Evolutionary conservation across 2,329 filamentous ascomycete species (phyloP).

Genomic region (Mariannaea elegans): DNA sequence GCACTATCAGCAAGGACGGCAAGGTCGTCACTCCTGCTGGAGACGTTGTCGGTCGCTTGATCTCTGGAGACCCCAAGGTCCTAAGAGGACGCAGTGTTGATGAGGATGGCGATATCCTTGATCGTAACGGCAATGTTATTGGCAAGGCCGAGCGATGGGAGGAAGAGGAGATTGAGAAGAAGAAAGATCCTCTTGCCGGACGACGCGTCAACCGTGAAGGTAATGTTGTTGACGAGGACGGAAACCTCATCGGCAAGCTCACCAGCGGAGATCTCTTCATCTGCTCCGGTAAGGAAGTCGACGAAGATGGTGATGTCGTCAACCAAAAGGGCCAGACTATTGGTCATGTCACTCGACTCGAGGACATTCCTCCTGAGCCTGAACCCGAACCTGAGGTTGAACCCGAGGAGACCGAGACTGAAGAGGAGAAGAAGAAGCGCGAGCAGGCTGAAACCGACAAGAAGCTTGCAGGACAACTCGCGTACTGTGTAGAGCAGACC

Average conservation of each 20-base stretch:
- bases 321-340: slow-evolving; percentile 73
- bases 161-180: slow-evolving; percentile 61
- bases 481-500: slow-evolving; percentile 76
- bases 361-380: slow-evolving; percentile 59
- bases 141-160: slow-evolving; percentile 69
- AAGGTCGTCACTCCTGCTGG: slow-evolving; percentile 73
- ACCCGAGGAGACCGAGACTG: slow-evolving; percentile 44
- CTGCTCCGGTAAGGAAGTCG: slow-evolving; percentile 74
- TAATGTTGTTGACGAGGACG: slow-evolving; percentile 66
- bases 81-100: slow-evolving; percentile 80
- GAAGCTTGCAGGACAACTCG: slow-evolving; percentile 82
- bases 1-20: slow-evolving; percentile 74
- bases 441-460: slow-evolving; percentile 71
- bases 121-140: slow-evolving; percentile 73
- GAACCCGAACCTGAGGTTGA: slow-evolving; percentile 58
- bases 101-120: slow-evolving; percentile 82
- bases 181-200: slow-evolving; percentile 61
- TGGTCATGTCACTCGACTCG: slow-evolving; percentile 73
- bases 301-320: slow-evolving; percentile 76
- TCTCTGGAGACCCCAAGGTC: slow-evolving; percentile 75
- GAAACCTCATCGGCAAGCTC: slow-evolving; percentile 71
- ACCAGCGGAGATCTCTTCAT: slow-evolving; percentile 72
- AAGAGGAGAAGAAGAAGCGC: slow-evolving; percentile 58
- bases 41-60: slow-evolving; percentile 76
- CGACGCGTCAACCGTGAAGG: slow-evolving; percentile 67